Evolutionary conservation across 306 rosid genomes (phyloP), one percentile per base, ranked within the genome.

Genomic region (Cucurbita argyrosperma): DNA sequence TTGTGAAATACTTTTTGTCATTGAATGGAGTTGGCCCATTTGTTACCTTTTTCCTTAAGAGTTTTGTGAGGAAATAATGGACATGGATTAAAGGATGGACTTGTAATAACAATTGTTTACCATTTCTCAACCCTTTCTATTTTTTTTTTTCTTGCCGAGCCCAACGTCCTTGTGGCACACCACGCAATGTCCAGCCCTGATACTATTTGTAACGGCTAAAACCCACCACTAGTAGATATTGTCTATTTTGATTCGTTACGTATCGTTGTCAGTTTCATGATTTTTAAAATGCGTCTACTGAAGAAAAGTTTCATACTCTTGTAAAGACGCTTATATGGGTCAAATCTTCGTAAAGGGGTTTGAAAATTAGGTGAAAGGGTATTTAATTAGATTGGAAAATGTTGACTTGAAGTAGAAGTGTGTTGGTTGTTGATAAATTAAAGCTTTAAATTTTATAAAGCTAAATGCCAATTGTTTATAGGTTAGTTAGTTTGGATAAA

Each of bases 1-100:
- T 82, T 72, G 82, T 83, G 84, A 84, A 85, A 86, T 84, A 82
- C 83, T 86, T 79, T 81, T 76, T 80, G 82, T 79, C 16, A 46
- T 76, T 83, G 51, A 72, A 70, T 76, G 78, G 73, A 82, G 76
- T 67, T 84, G 76, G 74, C 78, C 82, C 77, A 49, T 75, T 78
- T 77, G 49, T 85, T 80, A 75, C 82, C 78, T 35, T 60, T 71
- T 80, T 76, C 35, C 79, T 76, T 82, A 83, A 30, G 35, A 30
- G 84, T 54, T 52, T 84, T 82, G 76, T 76, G 67, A 82, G 68
- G 71, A 83, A 60, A 85, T 84, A 84, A 89, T 87, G 76, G 42
- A 79, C 77, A 75, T 79, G 80, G 84, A 76, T 76, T 70, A 68
- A 74, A 79, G 80, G 76, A 61, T 83, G 88, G 75, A 62, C 72